Conservation (phyloP, 2,329 filamentous ascomycete species). For the Fusarium palustre region DNA sequence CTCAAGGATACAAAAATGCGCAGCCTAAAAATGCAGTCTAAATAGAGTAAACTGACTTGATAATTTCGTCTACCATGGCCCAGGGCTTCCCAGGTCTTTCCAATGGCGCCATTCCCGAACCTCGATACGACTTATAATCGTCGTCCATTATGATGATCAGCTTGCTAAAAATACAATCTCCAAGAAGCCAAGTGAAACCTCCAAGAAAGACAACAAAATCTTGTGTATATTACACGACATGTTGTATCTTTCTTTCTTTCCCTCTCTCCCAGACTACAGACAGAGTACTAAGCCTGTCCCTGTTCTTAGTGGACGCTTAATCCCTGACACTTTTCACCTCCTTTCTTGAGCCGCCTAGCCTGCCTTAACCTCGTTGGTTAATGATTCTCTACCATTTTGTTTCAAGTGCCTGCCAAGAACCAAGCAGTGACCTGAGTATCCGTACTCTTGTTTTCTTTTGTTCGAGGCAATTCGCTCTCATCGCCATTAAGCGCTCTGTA, state of each 20-base stretch:
- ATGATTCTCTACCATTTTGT: constrained; percentile 33
- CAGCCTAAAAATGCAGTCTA: background rate
- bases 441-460: constrained; percentile 2
- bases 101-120: constrained; percentile 11
- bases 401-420: constrained; percentile 34
- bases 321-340: constrained; percentile 22
- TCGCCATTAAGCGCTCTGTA: constrained; percentile 18
- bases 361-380: constrained; percentile 28
- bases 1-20: background rate
- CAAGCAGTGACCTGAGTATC: constrained; percentile 7
- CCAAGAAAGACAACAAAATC: background rate
- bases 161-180: constrained; percentile 2
- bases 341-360: constrained; percentile 36
- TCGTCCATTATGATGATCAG: background rate
- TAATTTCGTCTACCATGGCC: background rate
- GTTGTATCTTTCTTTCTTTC: background rate
- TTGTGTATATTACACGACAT: background rate
- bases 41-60: background rate
- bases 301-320: constrained; percentile 10
- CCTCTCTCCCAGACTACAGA: background rate
- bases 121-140: constrained; percentile 1
- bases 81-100: background rate
- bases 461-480: background rate
- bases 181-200: background rate
- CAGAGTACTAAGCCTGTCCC: background rate